Conservation (phyloP, 176 grass and related monocot species). For the Oropetium thomaeum region DNA sequence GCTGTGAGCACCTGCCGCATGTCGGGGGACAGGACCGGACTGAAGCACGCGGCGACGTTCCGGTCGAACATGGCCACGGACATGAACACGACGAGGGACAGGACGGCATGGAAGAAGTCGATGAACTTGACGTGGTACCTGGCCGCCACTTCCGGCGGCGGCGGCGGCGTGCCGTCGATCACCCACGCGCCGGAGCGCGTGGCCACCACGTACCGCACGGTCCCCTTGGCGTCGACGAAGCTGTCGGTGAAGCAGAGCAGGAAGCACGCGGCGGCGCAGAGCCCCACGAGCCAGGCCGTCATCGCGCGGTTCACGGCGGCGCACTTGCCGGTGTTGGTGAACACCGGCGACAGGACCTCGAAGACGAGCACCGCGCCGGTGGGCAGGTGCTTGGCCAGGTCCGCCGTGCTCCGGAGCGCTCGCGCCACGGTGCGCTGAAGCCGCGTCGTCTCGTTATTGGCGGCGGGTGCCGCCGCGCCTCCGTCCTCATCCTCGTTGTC, state of each 20-base stretch:
- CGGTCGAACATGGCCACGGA: conserved; percentile 43
- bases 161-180: conserved; percentile 40
- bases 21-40: conserved; percentile 34
- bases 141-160: conserved; percentile 1
- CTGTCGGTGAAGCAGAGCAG: conserved; percentile 52
- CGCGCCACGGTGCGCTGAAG: conserved; percentile 24
- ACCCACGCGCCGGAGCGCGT: conserved; percentile 37
- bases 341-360: conserved; percentile 40
- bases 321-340: conserved; percentile 40
- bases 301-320: conserved; percentile 30
- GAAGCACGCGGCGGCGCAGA: conserved; percentile 44
- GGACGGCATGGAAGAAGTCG: conserved; percentile 43
- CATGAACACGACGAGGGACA: conserved; percentile 39
- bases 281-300: conserved; percentile 37
- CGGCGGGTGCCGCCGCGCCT: no score
- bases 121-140: conserved; percentile 33
- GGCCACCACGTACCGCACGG: conserved; percentile 32
- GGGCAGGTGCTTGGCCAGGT: conserved; percentile 40
- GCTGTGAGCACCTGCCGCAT: conserved; percentile 31
- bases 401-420: conserved; percentile 32
- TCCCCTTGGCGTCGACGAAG: conserved; percentile 29
- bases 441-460: not conserved
- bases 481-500: not conserved
- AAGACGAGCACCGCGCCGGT: conserved; percentile 38
- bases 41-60: conserved; percentile 41